Base-by-base conservation (phyloP, 768 basidiomycete genomes). In the Mycena belliarum region DNA sequence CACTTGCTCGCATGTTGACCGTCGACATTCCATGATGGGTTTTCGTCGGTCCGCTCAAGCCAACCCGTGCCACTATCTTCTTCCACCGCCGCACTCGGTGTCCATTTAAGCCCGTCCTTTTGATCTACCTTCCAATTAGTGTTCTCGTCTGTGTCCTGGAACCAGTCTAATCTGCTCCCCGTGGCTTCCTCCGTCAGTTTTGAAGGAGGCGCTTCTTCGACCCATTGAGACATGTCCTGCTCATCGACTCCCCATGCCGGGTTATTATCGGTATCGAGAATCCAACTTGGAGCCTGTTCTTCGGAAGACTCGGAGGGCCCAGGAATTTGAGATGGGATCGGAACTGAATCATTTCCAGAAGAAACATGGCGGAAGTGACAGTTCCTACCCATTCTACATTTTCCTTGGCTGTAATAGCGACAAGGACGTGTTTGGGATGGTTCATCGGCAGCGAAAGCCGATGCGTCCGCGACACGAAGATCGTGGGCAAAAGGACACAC, bases 321-420 rank as follows among this genome's bases (percentile, higher is more conserved):
- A 1, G 40, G 29, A n/a, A 47, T 25, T 32, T 29, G 29, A 1
- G 48, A n/a, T 6, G 14, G 23, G 47, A 8, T 18, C 20, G 14
- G 44, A 9, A 23, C 23, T 16, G 28, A 16, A 35, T 38, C 24
- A 15, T 28, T 21, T 32, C 21, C 26, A 12, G 4, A 3, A 21
- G 11, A 20, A 7, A 49, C 52, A 37, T 60, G 59, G 5, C 12
- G 43, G 29, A 60, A 60, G 8, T n/a, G 48, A 32, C 59, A 60
- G 25, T 35, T 35, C 28, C 14, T 24, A 1, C 53, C 48, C 16
- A 20, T 60, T 14, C 49, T 43, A 23, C 59, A 60, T 41, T 10
- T 37, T 24, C 58, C 52, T 44, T 44, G 25, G 15, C 25, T 37
- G 23, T 38, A 57, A 47, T 49, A 44, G 4, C 41, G 25, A 25